Base-by-base conservation (phyloP, 768 basidiomycete genomes). In the Russula emetica region DNA sequence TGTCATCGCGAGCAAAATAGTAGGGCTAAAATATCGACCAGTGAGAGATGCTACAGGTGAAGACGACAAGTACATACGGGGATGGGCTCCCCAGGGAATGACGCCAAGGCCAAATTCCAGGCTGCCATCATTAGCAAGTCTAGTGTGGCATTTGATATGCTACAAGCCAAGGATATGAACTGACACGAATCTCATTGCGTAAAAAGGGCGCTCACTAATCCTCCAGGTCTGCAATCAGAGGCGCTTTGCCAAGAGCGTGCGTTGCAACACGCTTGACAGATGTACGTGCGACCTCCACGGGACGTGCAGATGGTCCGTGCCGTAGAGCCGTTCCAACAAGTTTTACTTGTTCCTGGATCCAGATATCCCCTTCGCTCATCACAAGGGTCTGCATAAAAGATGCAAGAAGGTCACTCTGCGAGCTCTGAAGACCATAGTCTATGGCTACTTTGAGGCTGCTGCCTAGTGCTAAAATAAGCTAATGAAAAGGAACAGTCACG, bases 331-430 rank as follows among this genome's bases (percentile, higher is more conserved):
- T 81, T 0, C 85, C 81, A 59, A 94, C 77, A 52, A 83, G 84
- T 20, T 82, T 80, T 4, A 86, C 82, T 63, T 93, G 84, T 2
- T 84, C 80, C 62, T 78, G 78, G n/a, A 98, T 82, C 91, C 92
- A 97, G 66, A 84, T 82, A 69, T 95, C 91, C 18, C 95, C 95
- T 78, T 97, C 94, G 61, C 90, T 93, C 95, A 98, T 98, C 69
- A 98, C 85, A 40, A 98, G 78, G 18, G 93, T 93, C 76, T 98
- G 95, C 70, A 98, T 78, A 75, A 95, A 98, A 0, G 92, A 94
- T 5, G 95, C 90, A 55, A 92, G 89, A 51, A 98, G 80, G 70
- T 92, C 87, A 65, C 84, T 88, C 72, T 92, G 88, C 0, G 86
- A 85, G 70, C 84, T 86, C 66, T 88, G 83, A 47, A 96, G 80